phyloP scores from a whole-genome alignment of 306 rosid species.

The Lathyrus sativus region DNA sequence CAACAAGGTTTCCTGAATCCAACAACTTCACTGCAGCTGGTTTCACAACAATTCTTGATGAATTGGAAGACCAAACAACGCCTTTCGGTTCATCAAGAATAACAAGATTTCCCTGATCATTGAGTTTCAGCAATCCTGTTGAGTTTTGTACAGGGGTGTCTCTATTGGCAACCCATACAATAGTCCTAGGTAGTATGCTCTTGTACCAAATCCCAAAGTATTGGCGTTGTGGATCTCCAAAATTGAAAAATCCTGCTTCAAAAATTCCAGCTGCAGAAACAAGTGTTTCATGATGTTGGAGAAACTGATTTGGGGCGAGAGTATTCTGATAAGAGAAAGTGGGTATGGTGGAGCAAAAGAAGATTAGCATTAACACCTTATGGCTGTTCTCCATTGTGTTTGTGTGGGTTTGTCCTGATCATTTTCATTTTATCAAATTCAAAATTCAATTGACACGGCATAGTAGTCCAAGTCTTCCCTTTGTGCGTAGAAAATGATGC shows the following conservation, averaged over 20 bases:
- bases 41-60: conserved; percentile 1
- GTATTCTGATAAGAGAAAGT: not conserved
- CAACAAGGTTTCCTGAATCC: conserved; percentile 41
- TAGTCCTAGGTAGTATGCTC: not conserved
- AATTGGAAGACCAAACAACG: conserved; percentile 36
- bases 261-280: not conserved
- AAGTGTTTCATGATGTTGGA: not conserved
- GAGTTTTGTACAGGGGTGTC: conserved; percentile 1
- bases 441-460: not conserved
- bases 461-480: not conserved
- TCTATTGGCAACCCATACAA: conserved; percentile 25
- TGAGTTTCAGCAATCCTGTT: conserved; percentile 14
- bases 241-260: not conserved
- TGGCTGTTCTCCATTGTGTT: not conserved
- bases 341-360: not conserved
- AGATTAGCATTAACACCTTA: not conserved
- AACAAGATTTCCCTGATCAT: conserved; percentile 28
- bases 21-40: conserved; percentile 8
- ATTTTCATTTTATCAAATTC: not conserved
- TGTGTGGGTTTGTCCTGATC: not conserved
- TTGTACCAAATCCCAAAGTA: not conserved
- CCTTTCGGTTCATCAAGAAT: conserved; percentile 33
- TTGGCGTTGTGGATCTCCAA: not conserved
- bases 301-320: not conserved
- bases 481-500: not conserved